Evolutionary conservation across 495 filamentous ascomycete genomes (phyloP), one percentile per base, ranked within the genome.

Genomic region (Cercophora scortea): DNA sequence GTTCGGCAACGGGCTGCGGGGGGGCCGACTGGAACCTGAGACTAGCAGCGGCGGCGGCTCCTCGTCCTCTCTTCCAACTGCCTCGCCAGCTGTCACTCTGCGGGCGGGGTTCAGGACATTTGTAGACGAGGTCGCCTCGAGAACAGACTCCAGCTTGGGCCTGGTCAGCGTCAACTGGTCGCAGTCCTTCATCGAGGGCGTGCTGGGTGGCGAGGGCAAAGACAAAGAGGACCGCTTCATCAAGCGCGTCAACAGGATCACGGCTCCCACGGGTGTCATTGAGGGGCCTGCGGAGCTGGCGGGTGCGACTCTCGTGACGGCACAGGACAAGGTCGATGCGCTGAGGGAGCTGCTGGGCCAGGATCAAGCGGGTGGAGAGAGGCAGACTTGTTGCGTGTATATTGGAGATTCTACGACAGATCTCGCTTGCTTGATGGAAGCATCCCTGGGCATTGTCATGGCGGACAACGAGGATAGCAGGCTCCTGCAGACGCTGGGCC

Each of bases 131-230:
- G 12, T 41, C 7, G 18, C 8, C 17, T 36, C 17, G 35, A 47
- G 33, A 32, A 43, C 53, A 41, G 64, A 57, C 6, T 63, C 55
- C 67, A 56, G 56, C 33, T 57, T 71, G 45, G 63, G 59, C 18
- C 57, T 77, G 4, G 61, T 76, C 8, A 72, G 68, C 11, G 70
- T 77, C 2, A 76, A 77, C 42, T 76, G 72, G 73, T 71, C 67
- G 4, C 41, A 58, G 0, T 59, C 61, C n/a, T 76, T 75, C 50
- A 71, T 76, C 8, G 49, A 60, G 10, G 61, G 64, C 12, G 62
- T 61, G 8, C 34, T 68, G 12, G 25, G 33, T 15, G 13, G 47
- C 15, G 12, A 11, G 8, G 19, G 25, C 4, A n/a, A 52, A 33
- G 15, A 42, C 15, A 18, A 16, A 13, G 16, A 8, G 15, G 13